phyloP scores from a whole-genome alignment of 495 filamentous ascomycete genomes.

The Talaromyces liani region DNA sequence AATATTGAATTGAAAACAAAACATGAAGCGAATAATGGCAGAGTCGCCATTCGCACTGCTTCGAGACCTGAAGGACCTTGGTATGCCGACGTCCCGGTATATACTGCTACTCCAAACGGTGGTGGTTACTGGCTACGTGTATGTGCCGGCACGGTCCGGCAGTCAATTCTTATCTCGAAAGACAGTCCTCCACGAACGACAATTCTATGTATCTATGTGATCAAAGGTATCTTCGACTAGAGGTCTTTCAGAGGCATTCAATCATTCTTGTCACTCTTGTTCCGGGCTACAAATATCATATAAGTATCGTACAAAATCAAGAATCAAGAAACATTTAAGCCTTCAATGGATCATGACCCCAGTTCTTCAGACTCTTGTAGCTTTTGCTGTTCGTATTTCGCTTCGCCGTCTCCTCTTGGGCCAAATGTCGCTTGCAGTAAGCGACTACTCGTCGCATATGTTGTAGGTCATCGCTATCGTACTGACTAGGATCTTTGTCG shows the following conservation, averaged over 20 bases:
- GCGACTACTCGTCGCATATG: conserved; percentile 62
- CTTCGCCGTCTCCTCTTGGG: conserved; percentile 55
- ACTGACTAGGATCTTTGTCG: conserved; percentile 42
- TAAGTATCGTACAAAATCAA: neutral
- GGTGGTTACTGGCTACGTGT: neutral
- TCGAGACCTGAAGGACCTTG: neutral
- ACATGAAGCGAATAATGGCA: neutral
- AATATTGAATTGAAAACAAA: neutral
- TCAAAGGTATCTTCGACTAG: neutral
- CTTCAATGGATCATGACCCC: conserved; percentile 58
- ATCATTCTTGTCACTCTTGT: neutral
- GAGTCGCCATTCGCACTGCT: neutral
- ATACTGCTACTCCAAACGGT: neutral
- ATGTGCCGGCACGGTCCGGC: too few relatives aligned
- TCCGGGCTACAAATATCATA: neutral
- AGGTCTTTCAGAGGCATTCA: too few relatives aligned
- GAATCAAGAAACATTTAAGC: neutral
- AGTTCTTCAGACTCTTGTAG: conserved; percentile 58
- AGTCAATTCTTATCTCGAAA: neutral
- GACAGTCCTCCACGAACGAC: neutral
- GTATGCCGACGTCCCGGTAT: neutral
- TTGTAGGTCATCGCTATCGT: conserved; percentile 47
- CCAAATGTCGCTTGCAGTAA: conserved; percentile 58
- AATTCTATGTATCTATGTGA: neutral
- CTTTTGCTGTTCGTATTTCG: conserved; percentile 46